Base-by-base conservation (phyloP, 2,329 filamentous ascomycete species). In the Alternaria arborescens region DNA sequence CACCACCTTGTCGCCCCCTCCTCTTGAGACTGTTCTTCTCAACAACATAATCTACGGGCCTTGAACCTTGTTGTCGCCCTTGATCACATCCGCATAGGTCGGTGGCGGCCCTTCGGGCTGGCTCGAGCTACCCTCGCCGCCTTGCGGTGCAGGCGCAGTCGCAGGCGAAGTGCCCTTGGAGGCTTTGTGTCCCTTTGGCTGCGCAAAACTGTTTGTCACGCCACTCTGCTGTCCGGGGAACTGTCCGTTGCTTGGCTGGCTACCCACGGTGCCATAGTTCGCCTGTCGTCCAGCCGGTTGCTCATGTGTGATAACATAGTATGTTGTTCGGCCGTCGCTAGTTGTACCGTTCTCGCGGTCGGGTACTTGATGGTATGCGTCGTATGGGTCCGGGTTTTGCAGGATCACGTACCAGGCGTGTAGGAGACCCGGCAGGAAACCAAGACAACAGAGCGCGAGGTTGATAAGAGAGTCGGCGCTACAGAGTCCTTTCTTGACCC, bases 381-480 rank as follows among this genome's bases (percentile, higher is more conserved):
- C 79, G 41, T 86, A 81, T 69, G 82, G 80, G 62, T 97, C 94
- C 60, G 95, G 95, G 78, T 90, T 92, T 76, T 92, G 91, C 73
- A 92, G 87, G 80, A 99, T 97, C 80, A 98, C 97, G 85, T 98
- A 99, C 94, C 95, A 98, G 65, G 94, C 88, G 82, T 99, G 95
- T 3, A 99, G 83, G 51, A 98, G 90, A 62, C 94, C 94, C 20
- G 94, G 94, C 61, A 98, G 80, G 72, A 80, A 77, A 65, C 76
- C 79, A 59, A 80, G 77, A 62, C 75, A 78, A 77, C 91, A 95
- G 72, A 98, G 92, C 47, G 94, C 90, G 79, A 98, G 89, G 83
- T 99, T 99, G 84, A 99, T 97, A 72, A 98, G 75, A 8, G 91
- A 94, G 82, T 98, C 95, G 58, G 90, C 93, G 64, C 89, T 91